Conservation (phyloP, 202 grass and related monocot species). For the Schoenoplectus triqueter region DNA sequence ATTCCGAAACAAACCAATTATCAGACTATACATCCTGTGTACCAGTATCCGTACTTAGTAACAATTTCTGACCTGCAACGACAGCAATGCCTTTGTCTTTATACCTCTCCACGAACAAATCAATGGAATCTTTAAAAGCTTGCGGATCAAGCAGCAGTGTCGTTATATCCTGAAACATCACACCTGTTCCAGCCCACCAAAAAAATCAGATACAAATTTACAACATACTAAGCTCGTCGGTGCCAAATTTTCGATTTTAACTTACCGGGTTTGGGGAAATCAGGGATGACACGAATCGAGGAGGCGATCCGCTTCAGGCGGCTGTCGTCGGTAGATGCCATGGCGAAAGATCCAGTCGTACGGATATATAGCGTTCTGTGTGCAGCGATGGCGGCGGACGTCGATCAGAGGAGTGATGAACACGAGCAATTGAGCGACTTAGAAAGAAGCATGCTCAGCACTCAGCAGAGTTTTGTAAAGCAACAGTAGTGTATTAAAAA, state of each 20-base stretch:
- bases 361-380: not conserved
- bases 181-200: slow-evolving; percentile 44
- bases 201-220: not conserved
- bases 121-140: slow-evolving; percentile 75
- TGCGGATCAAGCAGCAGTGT: slow-evolving; percentile 75
- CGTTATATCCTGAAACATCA: slow-evolving; percentile 93
- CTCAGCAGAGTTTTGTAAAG: no score
- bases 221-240: not conserved
- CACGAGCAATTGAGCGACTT: not conserved
- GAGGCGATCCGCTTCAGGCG: slow-evolving; percentile 74
- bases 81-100: slow-evolving; percentile 67
- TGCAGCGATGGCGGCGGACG: not conserved
- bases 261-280: slow-evolving; percentile 94
- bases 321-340: slow-evolving; percentile 44
- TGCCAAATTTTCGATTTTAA: slow-evolving; percentile 12
- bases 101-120: slow-evolving; percentile 88
- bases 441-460: slow-evolving; percentile 15
- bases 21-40: not conserved
- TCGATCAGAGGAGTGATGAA: not conserved
- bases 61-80: slow-evolving; percentile 55
- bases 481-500: no score
- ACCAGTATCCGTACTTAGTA: not conserved
- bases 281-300: slow-evolving; percentile 89
- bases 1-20: not conserved
- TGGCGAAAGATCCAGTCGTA: slow-evolving; percentile 36